Evolutionary conservation across 2,329 filamentous ascomycete species (phyloP).

Genomic region (Ceratocystiopsis sp.): DNA sequence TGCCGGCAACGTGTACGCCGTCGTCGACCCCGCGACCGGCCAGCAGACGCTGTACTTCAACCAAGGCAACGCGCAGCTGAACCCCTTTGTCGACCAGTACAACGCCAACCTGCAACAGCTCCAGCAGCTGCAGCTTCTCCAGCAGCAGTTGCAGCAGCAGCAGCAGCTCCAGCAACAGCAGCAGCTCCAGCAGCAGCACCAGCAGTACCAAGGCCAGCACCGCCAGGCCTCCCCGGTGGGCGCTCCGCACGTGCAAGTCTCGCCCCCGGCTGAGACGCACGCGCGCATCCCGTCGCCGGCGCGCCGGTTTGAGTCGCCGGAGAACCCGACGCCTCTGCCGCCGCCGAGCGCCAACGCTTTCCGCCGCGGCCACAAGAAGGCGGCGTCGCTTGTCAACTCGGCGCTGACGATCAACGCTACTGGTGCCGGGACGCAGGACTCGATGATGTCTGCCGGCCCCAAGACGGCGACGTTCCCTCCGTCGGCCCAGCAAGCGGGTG

Average conservation of each 20-base stretch:
- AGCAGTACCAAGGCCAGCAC: slow-evolving; percentile 19
- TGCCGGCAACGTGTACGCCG: slow-evolving; percentile 40
- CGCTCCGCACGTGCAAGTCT: slow-evolving; percentile 63
- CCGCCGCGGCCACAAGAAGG: slow-evolving; percentile 87
- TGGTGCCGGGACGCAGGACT: slow-evolving; percentile 26
- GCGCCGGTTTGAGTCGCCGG: slow-evolving; percentile 49
- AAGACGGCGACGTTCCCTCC: slow-evolving; percentile 67
- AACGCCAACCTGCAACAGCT: slow-evolving; percentile 19
- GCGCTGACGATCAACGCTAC: slow-evolving; percentile 27
- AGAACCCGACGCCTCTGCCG: slow-evolving; percentile 50
- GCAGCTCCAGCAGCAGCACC: slow-evolving; percentile 2
- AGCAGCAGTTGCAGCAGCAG: slow-evolving; percentile 20
- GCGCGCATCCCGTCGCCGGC: slow-evolving; percentile 48
- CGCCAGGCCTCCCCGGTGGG: slow-evolving; percentile 33
- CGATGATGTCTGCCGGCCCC: slow-evolving; percentile 46
- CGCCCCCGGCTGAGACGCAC: slow-evolving; percentile 46
- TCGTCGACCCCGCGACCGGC: slow-evolving; percentile 74
- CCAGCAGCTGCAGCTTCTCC: slow-evolving; percentile 16
- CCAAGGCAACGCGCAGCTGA: slow-evolving; percentile 32
- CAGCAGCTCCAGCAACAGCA: slow-evolving; percentile 23
- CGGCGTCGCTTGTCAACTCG: slow-evolving; percentile 44
- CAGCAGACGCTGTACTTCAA: slow-evolving; percentile 72
- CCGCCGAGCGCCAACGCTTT: slow-evolving; percentile 83
- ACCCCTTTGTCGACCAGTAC: slow-evolving; percentile 26
- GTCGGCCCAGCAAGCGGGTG: slow-evolving; percentile 57